Evolutionary conservation across 2,329 filamentous ascomycete genomes (phyloP).

Genomic region (Colletotrichum tropicicola): DNA sequence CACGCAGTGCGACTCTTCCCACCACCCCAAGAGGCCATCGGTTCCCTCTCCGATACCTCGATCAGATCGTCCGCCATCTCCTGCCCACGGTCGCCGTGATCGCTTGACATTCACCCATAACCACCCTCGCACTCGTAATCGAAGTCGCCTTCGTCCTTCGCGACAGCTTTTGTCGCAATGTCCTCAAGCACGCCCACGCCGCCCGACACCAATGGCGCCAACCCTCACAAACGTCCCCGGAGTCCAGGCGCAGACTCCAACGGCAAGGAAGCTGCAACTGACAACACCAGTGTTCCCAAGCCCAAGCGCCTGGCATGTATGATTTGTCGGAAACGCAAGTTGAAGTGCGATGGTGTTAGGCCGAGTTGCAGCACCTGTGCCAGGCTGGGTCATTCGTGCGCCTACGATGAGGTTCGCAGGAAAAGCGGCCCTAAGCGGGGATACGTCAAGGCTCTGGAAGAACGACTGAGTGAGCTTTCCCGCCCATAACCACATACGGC

Average conservation of each 20-base stretch:
- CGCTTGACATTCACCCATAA: background rate
- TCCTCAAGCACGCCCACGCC: constrained; percentile 32
- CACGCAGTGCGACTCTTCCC: background rate
- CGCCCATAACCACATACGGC: background rate
- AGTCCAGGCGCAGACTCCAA: constrained; percentile 43
- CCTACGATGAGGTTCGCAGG: constrained; percentile 90
- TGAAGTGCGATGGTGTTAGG: constrained; percentile 86
- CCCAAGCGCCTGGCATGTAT: constrained; percentile 96
- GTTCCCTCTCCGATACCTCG: background rate
- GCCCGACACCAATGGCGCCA: constrained; percentile 29
- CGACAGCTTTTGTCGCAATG: constrained; percentile 8
- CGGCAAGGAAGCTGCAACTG: constrained; percentile 52
- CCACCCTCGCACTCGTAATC: background rate
- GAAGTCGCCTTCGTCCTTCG: background rate
- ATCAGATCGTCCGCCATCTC: background rate
- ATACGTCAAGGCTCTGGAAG: constrained; percentile 93
- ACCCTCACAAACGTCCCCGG: constrained; percentile 26
- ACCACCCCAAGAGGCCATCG: background rate
- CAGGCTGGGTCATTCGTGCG: constrained; percentile 85
- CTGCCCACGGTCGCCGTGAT: background rate
- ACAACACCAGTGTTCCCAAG: constrained; percentile 72
- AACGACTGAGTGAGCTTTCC: constrained; percentile 78
- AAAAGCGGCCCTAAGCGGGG: constrained; percentile 95
- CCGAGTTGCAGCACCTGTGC: constrained; percentile 91
- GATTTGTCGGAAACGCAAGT: constrained; percentile 90